These are phyloP conservation scores for Cryptosporidium parvum DNA, from an alignment of 169 alveolate genomes.

Conservation along the genomic window DNA sequence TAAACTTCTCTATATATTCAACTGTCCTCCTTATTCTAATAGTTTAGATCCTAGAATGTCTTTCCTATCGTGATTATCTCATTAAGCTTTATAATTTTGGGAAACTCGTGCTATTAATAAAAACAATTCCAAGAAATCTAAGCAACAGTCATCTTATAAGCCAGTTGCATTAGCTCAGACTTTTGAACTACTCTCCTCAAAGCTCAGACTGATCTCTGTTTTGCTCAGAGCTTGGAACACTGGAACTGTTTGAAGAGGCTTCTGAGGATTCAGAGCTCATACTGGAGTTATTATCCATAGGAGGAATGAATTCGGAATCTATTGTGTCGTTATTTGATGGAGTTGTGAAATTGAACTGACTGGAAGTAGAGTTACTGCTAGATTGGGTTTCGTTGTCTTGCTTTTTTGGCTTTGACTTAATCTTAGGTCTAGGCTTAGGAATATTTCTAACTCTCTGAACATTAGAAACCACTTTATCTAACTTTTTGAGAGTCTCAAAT, in stretches of 20 bases:
- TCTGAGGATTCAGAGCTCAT: neutral
- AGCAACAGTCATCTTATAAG: neutral
- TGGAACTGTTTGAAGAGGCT: neutral
- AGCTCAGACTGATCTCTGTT: conserved; percentile 35
- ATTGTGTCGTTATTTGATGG: neutral
- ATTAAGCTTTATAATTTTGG: neutral
- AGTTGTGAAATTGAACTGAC: neutral
- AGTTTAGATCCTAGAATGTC: neutral
- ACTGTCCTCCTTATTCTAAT: neutral
- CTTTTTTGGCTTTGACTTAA: conserved; percentile 38
- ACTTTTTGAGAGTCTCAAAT: conserved; percentile 1
- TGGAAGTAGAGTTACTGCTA: conserved; percentile 4
- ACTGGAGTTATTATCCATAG: neutral
- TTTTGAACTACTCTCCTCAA: neutral
- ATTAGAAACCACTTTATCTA: conserved; percentile 9
- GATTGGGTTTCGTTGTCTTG: neutral
- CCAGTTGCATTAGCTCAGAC: neutral
- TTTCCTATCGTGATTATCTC: neutral
- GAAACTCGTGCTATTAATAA: neutral
- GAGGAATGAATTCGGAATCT: conserved; percentile 7
- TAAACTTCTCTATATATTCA: neutral
- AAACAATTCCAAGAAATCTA: neutral
- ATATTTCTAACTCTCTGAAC: conserved; percentile 40
- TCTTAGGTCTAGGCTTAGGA: conserved; percentile 73
- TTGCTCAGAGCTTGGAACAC: neutral